Conservation (phyloP, 139 green algal species). For the Coccomyxa sp. region DNA sequence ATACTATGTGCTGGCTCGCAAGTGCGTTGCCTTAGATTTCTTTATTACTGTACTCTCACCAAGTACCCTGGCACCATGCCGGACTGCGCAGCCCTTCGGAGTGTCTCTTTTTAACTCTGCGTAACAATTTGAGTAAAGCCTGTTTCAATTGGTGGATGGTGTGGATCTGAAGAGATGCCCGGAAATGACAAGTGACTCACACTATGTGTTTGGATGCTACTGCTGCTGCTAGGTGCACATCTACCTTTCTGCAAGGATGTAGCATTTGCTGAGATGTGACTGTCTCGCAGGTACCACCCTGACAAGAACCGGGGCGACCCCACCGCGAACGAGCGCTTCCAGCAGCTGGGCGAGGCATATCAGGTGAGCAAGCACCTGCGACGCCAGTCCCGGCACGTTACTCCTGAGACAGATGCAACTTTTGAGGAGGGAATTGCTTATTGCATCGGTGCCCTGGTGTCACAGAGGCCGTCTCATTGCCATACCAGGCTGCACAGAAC, state of each 20-base stretch:
- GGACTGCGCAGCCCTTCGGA: no score
- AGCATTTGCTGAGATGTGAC: not conserved
- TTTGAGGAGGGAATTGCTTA: not conserved
- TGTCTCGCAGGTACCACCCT: slow-evolving; percentile 62
- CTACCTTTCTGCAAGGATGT: no score
- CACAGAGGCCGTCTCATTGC: not conserved
- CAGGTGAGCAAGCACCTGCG: slow-evolving; percentile 33
- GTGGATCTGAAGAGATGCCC: no score
- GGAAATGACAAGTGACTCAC: slow-evolving; percentile 19
- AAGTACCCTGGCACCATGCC: no score
- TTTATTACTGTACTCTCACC: no score
- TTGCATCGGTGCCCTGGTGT: not conserved
- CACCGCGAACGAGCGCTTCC: slow-evolving; percentile 79
- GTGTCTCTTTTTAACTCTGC: no score
- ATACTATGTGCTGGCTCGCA: slow-evolving; percentile 84
- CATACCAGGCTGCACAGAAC: not conserved
- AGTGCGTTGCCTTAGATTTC: not conserved
- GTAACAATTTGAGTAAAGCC: no score
- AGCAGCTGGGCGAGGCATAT: slow-evolving; percentile 76
- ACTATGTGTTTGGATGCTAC: no score
- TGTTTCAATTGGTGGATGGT: no score
- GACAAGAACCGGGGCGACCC: slow-evolving; percentile 90
- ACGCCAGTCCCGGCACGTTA: not conserved
- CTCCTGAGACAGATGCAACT: not conserved
- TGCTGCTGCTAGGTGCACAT: no score